Evolutionary conservation across 192 early-diverging fungal genomes (phyloP), one percentile per base, ranked within the genome.

Genomic region (Backusella macrospora): DNA sequence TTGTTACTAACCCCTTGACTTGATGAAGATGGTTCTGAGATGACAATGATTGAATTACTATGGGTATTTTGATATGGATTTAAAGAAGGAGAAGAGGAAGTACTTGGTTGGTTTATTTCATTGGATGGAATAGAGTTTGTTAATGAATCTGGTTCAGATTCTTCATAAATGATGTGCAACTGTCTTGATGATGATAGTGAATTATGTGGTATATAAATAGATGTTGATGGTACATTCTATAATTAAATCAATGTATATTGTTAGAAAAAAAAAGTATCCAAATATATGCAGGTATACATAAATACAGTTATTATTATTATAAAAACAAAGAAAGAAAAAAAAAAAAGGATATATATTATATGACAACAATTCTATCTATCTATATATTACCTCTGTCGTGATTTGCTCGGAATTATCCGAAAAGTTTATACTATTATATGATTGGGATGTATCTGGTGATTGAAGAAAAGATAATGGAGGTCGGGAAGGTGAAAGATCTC

Each of bases 81-180:
- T 59, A 23, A 8, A 23, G 13, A 21, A 26, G 21, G 52, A 59
- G 52, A 18, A 59, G 52, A 23, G 12, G 18, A 26, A 4, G 26
- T 23, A 34, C 29, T 34, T 34, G 29, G 29, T 13, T 59, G 52
- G 13, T 26, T 23, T 59, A 21, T 59, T 59, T 59, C 52, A 23
- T 59, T 59, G 21, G 52, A 59, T 59, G 52, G 29, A 34, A 34
- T 34, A 34, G 2, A 59, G n/a, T 52, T 52, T 52, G 49, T 52
- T 59, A 26, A 23, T 8, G 52, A 59, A 26, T 23, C 52, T 10
- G 52, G 52, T 23, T 59, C 52, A 9, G 52, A 59, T 26, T 59
- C 52, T 59, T 59, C 52, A 23, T 59, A 59, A 59, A 59, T 59
- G 52, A 59, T 59, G 52, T 59, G 52, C 52, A 59, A 59, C 52